Percentiles rank a stretch among this genome's conserved stretches.
These are phyloP conservation scores for Glycine latifolia DNA, from an alignment of 306 rosid species.

Conservation along the genomic window DNA sequence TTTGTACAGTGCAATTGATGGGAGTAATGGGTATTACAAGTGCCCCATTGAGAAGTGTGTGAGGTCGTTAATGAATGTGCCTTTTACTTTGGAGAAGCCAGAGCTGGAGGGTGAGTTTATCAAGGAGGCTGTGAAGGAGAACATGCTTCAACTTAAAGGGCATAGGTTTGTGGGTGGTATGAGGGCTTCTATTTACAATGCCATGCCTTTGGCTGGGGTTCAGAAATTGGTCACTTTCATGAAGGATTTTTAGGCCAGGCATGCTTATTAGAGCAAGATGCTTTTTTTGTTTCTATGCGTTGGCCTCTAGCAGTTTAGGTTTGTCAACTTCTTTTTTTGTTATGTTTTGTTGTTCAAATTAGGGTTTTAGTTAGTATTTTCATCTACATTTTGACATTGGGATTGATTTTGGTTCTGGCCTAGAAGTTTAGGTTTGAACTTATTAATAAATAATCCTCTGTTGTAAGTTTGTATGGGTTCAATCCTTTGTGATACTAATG, in stretches of 20 bases:
- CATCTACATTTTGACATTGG: background rate
- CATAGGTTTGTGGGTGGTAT: conserved; percentile 85
- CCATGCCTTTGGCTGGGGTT: conserved; percentile 90
- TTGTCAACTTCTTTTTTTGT: background rate
- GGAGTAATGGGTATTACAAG: conserved; percentile 75
- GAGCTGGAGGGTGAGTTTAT: conserved; percentile 82
- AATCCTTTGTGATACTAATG: background rate
- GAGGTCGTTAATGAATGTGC: conserved; percentile 90
- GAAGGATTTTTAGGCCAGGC: conserved; percentile 82
- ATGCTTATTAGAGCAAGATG: conserved; percentile 47
- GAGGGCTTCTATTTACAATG: conserved; percentile 90
- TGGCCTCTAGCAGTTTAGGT: conserved; percentile 36
- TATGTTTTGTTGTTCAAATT: conserved; percentile 30
- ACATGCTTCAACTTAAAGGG: conserved; percentile 88
- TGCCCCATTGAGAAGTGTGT: conserved; percentile 84
- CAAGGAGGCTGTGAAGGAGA: conserved; percentile 84
- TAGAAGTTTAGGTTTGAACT: conserved; percentile 31
- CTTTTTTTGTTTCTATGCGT: background rate
- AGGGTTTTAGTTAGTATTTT: conserved; percentile 23
- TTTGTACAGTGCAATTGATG: conserved; percentile 68
- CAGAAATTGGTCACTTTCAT: conserved; percentile 84
- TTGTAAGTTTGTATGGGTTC: conserved; percentile 13
- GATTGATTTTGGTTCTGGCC: background rate
- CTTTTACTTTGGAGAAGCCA: conserved; percentile 77
- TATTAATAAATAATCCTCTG: conserved; percentile 31